Percentiles rank a stretch among this genome's conserved stretches.
phyloP scores from a whole-genome alignment of 1,284 basidiomycete species.

The Malassezia sp. region DNA sequence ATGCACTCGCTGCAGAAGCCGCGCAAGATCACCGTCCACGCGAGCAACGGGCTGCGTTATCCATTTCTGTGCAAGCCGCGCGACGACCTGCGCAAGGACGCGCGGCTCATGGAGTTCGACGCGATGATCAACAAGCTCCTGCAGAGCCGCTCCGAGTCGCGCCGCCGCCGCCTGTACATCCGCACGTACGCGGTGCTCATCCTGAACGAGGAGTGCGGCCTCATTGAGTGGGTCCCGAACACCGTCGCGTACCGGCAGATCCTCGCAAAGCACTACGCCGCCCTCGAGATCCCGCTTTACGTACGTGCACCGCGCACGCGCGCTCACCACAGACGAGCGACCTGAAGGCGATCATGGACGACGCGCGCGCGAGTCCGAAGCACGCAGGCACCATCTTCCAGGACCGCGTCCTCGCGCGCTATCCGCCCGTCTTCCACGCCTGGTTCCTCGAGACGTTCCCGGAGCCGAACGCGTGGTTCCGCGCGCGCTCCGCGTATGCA shows the following conservation, averaged over 20 bases:
- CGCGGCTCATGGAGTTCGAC: conserved; percentile 94
- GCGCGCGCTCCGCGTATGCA: conserved; percentile 71
- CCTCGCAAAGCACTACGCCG: conserved; percentile 61
- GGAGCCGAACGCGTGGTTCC: conserved; percentile 87
- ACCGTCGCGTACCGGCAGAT: conserved; percentile 75
- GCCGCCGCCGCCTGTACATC: conserved; percentile 47
- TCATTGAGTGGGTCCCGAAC: conserved; percentile 97
- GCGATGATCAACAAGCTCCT: conserved; percentile 95
- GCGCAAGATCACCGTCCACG: conserved; percentile 75
- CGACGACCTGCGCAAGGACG: conserved; percentile 94
- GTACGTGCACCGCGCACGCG: too few relatives aligned
- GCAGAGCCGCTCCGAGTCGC: conserved; percentile 79
- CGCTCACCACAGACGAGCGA: too few relatives aligned
- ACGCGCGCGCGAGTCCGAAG: conserved; percentile 53
- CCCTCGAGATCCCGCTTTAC: conserved; percentile 41
- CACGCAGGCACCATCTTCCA: conserved; percentile 57
- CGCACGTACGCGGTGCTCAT: conserved; percentile 86
- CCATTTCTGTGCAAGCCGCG: conserved; percentile 94
- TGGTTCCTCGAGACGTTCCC: conserved; percentile 97
- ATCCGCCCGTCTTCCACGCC: conserved; percentile 80
- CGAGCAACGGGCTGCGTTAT: conserved; percentile 72
- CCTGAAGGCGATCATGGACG: conserved; percentile 54
- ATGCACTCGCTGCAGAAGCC: conserved; percentile 90
- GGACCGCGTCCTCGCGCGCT: conserved; percentile 53
- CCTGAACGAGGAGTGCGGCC: conserved; percentile 89